Evolutionary conservation across 1,284 basidiomycete genomes (phyloP), one percentile per base, ranked within the genome.

Genomic region (Heterobasidion annosum): DNA sequence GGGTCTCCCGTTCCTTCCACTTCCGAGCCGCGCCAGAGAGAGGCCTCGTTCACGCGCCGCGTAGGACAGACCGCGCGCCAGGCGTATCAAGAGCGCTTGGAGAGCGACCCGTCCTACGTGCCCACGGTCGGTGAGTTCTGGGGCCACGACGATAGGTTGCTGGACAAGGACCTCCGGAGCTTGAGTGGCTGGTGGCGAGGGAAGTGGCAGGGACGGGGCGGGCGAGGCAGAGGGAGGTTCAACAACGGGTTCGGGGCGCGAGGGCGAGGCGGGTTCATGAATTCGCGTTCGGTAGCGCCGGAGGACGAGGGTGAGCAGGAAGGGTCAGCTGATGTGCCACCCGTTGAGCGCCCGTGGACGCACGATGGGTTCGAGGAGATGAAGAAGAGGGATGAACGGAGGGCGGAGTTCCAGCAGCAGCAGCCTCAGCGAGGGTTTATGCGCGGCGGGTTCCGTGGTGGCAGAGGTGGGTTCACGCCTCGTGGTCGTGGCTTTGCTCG

Each of bases 61-160:
- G 63, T 71, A 13, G 80, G 78, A 33, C 82, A 83, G 57, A 76
- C 78, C 25, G 85, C 81, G 43, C 83, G 85, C 46, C 85, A 90
- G 63, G 84, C 81, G 25, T 91, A 91, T 66, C 84, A 88, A 61
- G 78, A 88, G 57, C 81, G 84, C 35, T 73, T 92, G 25, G 85
- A 88, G 60, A 76, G 72, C 18, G 92, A 95, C 67, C 91, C 92
- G 1, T 88, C 90, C 1, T 91, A 85, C 64, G 86, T 91, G 34
- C 92, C 92, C 19, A 86, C 82, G 32, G 87, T 93, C 12, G 92
- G 92, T 57, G 85, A 86, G 58, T 95, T 94, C 64, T 95, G 91
- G 91, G 85, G 88, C 8, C 93, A 94, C 64, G 92, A 94, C 66
- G 91, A 94, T 67, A 83, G 92, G 50, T 71, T 86, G 58, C 70